Conservation (phyloP, 2,329 filamentous ascomycete species). For the Metarhizium album region DNA sequence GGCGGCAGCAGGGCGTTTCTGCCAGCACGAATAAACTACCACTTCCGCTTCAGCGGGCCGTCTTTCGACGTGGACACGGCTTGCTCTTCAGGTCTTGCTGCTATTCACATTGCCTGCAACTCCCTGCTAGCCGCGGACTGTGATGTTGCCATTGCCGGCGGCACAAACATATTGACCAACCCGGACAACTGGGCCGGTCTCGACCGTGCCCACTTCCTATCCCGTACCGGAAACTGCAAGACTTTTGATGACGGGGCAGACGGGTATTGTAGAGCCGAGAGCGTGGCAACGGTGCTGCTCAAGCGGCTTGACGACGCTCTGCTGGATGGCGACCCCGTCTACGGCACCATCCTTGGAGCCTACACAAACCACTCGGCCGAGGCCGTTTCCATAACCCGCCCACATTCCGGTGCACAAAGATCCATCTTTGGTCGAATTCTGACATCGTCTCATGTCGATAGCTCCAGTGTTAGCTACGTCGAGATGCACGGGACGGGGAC, state of each 20-base stretch:
- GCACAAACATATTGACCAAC: constrained; percentile 66
- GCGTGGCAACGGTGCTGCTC: constrained; percentile 61
- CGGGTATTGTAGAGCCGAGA: constrained; percentile 73
- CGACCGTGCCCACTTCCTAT: constrained; percentile 66
- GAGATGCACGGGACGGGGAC: constrained; percentile 92
- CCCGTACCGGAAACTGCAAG: constrained; percentile 39
- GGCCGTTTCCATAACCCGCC: constrained; percentile 73
- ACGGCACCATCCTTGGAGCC: constrained; percentile 63
- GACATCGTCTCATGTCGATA: constrained; percentile 58
- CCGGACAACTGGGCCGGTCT: constrained; percentile 70
- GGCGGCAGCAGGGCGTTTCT: constrained; percentile 40
- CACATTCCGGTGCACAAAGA: constrained; percentile 67
- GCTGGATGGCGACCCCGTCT: constrained; percentile 62
- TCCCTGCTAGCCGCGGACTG: constrained; percentile 61
- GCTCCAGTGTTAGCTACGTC: constrained; percentile 68
- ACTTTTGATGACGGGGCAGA: constrained; percentile 73
- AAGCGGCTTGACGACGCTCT: constrained; percentile 72
- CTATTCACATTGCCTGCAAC: constrained; percentile 59
- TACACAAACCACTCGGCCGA: constrained; percentile 77
- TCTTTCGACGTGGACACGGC: constrained; percentile 65
- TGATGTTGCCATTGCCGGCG: constrained; percentile 71
- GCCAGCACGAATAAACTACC: constrained; percentile 56
- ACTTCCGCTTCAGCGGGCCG: constrained; percentile 65
- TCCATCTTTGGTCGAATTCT: constrained; percentile 55
- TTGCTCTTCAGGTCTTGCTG: constrained; percentile 63